Percentiles rank a stretch among this genome's conserved stretches.
Conservation (phyloP, 441 rosid species). For the Hura crepitans region DNA sequence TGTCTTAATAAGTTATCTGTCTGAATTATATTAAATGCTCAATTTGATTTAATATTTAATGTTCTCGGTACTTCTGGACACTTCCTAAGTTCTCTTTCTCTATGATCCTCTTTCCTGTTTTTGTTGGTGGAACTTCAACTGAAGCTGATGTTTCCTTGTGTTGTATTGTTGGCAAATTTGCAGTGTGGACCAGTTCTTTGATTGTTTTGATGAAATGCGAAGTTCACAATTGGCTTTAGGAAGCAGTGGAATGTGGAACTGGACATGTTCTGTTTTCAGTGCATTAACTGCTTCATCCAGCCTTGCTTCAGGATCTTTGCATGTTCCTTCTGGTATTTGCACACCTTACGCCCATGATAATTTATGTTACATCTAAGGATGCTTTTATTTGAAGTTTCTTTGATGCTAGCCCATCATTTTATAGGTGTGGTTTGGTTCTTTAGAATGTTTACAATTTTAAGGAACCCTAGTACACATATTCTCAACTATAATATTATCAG, state of each 20-base stretch:
- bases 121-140: neutral
- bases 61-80: neutral
- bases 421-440: too few relatives aligned
- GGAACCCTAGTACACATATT: too few relatives aligned
- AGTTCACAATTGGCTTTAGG: slow-evolving; percentile 83
- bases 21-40: too few relatives aligned
- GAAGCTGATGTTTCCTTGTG: slow-evolving; percentile 22
- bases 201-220: slow-evolving; percentile 93
- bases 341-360: slow-evolving; percentile 10
- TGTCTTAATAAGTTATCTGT: too few relatives aligned
- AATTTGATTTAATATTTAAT: neutral
- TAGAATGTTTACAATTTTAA: too few relatives aligned
- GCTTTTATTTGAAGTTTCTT: too few relatives aligned
- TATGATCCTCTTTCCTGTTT: neutral
- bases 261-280: slow-evolving; percentile 96
- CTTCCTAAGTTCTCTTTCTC: neutral
- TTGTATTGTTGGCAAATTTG: slow-evolving; percentile 26
- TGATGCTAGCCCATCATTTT: too few relatives aligned
- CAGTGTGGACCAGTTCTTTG: slow-evolving; percentile 97
- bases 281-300: slow-evolving; percentile 97
- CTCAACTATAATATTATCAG: too few relatives aligned
- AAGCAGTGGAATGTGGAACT: slow-evolving; percentile 94
- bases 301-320: slow-evolving; percentile 96
- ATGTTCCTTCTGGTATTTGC: slow-evolving; percentile 69
- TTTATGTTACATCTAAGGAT: too few relatives aligned